Evolutionary conservation across 2,329 filamentous ascomycete genomes (phyloP), one percentile per base, ranked within the genome.

Genomic region (Alternaria ethzedia): DNA sequence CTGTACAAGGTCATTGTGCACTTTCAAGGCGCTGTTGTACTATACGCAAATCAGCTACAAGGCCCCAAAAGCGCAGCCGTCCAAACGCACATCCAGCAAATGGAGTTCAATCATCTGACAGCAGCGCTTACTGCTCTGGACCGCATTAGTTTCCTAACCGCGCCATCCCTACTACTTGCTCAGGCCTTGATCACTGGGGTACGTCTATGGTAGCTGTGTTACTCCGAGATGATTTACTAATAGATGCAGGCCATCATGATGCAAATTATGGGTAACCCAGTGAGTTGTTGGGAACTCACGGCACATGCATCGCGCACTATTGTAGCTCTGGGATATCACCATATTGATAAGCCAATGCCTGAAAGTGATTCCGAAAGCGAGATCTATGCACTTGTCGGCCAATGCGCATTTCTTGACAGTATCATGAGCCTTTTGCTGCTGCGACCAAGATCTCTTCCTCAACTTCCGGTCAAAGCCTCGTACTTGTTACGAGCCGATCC

Each of bases 181-280:
- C 76, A 78, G 44, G 76, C 67, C 2, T 61, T 79, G 28, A 66
- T 79, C 11, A 74, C 74, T 8, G 76, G 75, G 2, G 75, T 76
- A 61, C 64, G 73, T 71, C 54, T 15, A 25, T 9, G 1, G 20
- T 23, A 47, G 13, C 6, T 17, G 6, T 32, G 5, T 11, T 28
- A 21, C 15, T 17, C 2, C 23, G 36, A 43, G 6, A 20, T 17
- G 10, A 21, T 41, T 23, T 13, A 55, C 56, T 63, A n/a, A 61
- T 2, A 5, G 13, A 41, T n/a, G 17, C 25, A 76, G 71, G 72
- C 73, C 32, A 69, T 75, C 44, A 67, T 78, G 51, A 74, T 78
- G 71, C 75, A 78, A 49, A 73, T 77, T 12, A 69, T 77, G 8
- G 76, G 76, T 3, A 78, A 79, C n/a, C 72, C 76, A 3, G 66